phyloP scores from a whole-genome alignment of 2,329 filamentous ascomycete genomes.

The Nigrospora sphaerica region DNA sequence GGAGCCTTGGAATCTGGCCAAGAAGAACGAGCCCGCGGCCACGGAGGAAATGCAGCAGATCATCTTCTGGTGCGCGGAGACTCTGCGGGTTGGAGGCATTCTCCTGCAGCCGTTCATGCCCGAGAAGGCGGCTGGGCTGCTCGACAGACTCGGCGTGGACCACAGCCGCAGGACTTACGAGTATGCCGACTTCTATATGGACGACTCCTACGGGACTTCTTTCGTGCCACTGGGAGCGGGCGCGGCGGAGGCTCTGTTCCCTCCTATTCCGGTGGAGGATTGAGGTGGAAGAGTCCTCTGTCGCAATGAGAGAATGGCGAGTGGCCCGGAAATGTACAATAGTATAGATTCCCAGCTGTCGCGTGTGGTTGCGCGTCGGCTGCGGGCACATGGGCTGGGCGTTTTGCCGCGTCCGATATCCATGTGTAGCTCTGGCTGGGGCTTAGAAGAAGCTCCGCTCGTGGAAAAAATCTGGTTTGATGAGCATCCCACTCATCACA shows the following conservation, averaged over 20 bases:
- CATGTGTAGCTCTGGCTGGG: too few relatives aligned
- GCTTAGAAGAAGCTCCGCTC: too few relatives aligned
- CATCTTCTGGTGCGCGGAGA: conserved; percentile 68
- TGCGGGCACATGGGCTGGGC: too few relatives aligned
- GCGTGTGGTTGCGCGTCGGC: too few relatives aligned
- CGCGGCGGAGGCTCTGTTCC: conserved; percentile 36
- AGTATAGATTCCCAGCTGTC: too few relatives aligned
- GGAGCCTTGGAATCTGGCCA: conserved; percentile 61
- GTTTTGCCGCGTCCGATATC: too few relatives aligned
- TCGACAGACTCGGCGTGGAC: conserved; percentile 72
- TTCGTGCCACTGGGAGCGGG: neutral
- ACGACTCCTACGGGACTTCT: conserved; percentile 55
- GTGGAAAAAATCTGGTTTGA: too few relatives aligned
- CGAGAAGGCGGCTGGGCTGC: conserved; percentile 59
- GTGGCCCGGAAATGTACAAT: too few relatives aligned
- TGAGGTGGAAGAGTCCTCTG: conserved; percentile 12
- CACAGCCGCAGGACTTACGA: conserved; percentile 53
- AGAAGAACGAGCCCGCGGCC: conserved; percentile 5
- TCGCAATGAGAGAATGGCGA: too few relatives aligned
- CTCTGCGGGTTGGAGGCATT: conserved; percentile 72
- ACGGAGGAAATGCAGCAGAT: conserved; percentile 25
- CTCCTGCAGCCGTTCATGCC: conserved; percentile 91
- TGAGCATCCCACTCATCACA: too few relatives aligned
- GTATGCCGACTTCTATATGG: conserved; percentile 55
- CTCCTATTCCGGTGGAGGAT: conserved; percentile 36